These are phyloP conservation scores for Thoreauomyces humboldtii DNA, from an alignment of 192 early-diverging fungal species.

Conservation along the genomic window DNA sequence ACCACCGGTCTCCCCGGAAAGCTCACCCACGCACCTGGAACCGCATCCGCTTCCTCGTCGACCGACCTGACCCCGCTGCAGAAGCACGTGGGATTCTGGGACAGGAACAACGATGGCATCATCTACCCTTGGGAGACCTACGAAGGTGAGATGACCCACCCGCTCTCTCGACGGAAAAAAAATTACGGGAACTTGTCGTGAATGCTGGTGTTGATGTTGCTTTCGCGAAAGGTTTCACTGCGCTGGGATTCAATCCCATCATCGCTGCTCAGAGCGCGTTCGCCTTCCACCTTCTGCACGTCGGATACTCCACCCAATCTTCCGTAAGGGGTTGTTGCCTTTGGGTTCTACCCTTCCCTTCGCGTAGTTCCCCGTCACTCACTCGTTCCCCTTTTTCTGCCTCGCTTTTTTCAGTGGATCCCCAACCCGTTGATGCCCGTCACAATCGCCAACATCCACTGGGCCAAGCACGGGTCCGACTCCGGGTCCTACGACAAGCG, in stretches of 20 bases:
- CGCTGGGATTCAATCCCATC: constrained; percentile 40
- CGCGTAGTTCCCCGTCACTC: no score
- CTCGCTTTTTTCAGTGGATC: no score
- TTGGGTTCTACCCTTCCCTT: no score
- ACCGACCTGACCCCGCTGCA: constrained; percentile 34
- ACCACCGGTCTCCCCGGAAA: no score
- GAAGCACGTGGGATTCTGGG: constrained; percentile 53
- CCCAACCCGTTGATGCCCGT: constrained; percentile 48
- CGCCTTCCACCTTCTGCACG: constrained; percentile 30
- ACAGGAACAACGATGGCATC: constrained; percentile 41
- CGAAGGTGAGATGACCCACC: neutral
- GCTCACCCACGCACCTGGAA: no score
- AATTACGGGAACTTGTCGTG: neutral
- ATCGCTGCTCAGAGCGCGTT: constrained; percentile 25
- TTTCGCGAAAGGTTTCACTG: constrained; percentile 31
- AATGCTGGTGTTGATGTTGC: constrained; percentile 33
- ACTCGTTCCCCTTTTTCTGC: no score
- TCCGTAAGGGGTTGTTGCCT: no score
- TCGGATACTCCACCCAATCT: constrained; percentile 31
- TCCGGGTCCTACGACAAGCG: constrained; percentile 41
- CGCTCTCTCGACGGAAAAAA: neutral
- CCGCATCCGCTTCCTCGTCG: no score
- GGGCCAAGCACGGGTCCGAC: constrained; percentile 50
- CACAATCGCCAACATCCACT: constrained; percentile 36
- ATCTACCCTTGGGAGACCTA: constrained; percentile 38